Base-by-base conservation (phyloP, 2,329 filamentous ascomycete species). In the Scopulariopsis brevicaulis region DNA sequence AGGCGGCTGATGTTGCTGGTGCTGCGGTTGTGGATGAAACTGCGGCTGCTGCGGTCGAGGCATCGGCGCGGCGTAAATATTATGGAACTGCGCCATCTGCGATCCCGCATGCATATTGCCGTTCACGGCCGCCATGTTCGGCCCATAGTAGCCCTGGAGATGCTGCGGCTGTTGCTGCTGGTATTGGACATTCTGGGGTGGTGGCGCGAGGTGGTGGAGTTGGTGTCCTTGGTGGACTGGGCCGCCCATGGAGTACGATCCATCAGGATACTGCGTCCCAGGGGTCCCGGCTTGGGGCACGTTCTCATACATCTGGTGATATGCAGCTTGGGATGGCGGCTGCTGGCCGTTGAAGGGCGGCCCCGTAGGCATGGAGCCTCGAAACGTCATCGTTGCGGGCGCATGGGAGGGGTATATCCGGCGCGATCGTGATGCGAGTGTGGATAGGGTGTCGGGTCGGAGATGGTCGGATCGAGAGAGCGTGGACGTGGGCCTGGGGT, bases 311-410 rank as follows among this genome's bases (percentile, higher is more conserved):
- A 53, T 48, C 25, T 64, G 63, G 40, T 62, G 64, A 53, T 62
- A 63, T 28, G 61, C 60, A 57, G 46, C 63, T 61, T 62, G 62
- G 53, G 57, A 63, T n/a, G 64, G 63, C 50, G 64, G 63, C 62
- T 65, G 63, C 56, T 59, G 63, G 64, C 65, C 62, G 61, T 65
- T 62, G 51, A 64, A 70, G 58, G 65, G 64, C 60, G 64, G 65
- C 61, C 65, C 66, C 59, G 66, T 59, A 60, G 66, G 66, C 65
- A 67, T 62, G 55, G 62, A 59, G 64, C 67, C 67, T 62, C 65
- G 64, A 65, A 69, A 71, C 64, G 66, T 72, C 69, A 75, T 72
- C 62, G 64, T 69, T 66, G 64, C 61, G 53, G 43, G 48, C 24
- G 52, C 60, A 62, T 62, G 55, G 55, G 60, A 57, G 46, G 46